A percentile compares a stretch with the other conserved stretches of the same genome.
These are phyloP conservation scores for Pleoardoris graminearum DNA, from an alignment of 2,329 filamentous ascomycete species.

Conservation along the genomic window DNA sequence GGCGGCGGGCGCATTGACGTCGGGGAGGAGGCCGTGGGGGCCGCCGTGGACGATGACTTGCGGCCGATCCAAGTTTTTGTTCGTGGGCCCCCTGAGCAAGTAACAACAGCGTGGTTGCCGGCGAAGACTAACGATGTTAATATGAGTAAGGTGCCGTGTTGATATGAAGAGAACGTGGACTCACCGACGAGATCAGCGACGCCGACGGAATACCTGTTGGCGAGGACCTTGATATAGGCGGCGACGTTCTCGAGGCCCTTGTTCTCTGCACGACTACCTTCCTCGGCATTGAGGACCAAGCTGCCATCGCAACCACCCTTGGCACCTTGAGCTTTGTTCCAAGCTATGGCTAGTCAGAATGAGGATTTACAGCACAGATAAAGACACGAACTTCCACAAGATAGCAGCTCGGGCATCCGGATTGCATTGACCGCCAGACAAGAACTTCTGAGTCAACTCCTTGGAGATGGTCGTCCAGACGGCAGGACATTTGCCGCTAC, in stretches of 20 bases:
- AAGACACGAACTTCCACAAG: constrained; percentile 21
- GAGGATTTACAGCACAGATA: background rate
- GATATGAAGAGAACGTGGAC: background rate
- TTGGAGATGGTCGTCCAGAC: constrained; percentile 35
- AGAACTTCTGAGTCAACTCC: constrained; percentile 32
- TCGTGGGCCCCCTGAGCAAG: constrained; percentile 54
- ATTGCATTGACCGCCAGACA: constrained; percentile 34
- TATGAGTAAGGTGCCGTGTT: background rate
- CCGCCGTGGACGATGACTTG: constrained; percentile 44
- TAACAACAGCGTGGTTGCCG: constrained; percentile 47
- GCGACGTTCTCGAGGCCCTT: constrained; percentile 49
- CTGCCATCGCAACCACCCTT: constrained; percentile 44
- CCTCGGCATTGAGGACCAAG: constrained; percentile 35
- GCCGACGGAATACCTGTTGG: constrained; percentile 46
- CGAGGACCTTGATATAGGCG: constrained; percentile 41
- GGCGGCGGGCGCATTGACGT: constrained; percentile 43
- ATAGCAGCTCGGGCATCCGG: constrained; percentile 39
- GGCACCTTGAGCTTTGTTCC: constrained; percentile 19
- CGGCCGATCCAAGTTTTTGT: constrained; percentile 55
- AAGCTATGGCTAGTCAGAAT: constrained; percentile 15
- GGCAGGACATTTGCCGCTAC: constrained; percentile 25
- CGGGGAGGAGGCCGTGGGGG: constrained; percentile 51
- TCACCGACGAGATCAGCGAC: constrained; percentile 53
- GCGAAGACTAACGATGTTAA: constrained; percentile 24
- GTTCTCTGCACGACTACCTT: constrained; percentile 39